A percentile compares a stretch with the other conserved stretches of the same genome.
These are phyloP conservation scores for Scedosporium dehoogii DNA, from an alignment of 2,329 filamentous ascomycete genomes.

Conservation along the genomic window DNA sequence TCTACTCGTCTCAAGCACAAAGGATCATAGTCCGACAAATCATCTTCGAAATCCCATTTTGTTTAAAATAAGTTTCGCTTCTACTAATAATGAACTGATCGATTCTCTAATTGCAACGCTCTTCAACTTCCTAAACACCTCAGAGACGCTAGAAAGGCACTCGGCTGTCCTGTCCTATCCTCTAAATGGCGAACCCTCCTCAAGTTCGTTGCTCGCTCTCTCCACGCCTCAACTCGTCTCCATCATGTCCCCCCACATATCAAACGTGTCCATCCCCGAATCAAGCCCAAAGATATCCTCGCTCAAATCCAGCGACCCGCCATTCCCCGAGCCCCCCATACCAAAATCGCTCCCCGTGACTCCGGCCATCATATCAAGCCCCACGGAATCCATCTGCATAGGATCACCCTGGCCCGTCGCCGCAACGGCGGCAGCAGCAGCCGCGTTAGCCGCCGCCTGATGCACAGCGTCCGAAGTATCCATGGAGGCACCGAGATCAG, in stretches of 20 bases:
- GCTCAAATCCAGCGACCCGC: constrained; percentile 1
- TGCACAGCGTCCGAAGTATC: background rate
- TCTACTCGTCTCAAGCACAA: no score
- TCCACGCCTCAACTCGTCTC: background rate
- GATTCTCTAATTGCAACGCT: no score
- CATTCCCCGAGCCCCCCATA: background rate
- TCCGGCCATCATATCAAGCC: constrained; percentile 4
- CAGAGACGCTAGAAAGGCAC: no score
- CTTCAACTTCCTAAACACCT: no score
- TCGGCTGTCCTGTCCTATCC: no score
- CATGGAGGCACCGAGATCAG: constrained; percentile 1
- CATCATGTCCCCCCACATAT: constrained; percentile 1
- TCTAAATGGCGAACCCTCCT: no score
- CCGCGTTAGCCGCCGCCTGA: background rate
- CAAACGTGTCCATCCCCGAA: background rate
- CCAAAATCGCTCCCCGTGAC: background rate
- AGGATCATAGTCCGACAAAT: no score
- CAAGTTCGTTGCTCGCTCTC: no score
- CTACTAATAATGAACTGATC: no score
- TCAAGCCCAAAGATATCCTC: constrained; percentile 4
- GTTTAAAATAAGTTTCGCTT: no score
- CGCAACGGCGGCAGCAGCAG: background rate
- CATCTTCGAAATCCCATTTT: no score
- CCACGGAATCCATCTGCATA: constrained; percentile 6
- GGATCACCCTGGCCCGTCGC: background rate